Evolutionary conservation across 148 eudicot species (phyloP).

Genomic region (Rhododendron henanense): DNA sequence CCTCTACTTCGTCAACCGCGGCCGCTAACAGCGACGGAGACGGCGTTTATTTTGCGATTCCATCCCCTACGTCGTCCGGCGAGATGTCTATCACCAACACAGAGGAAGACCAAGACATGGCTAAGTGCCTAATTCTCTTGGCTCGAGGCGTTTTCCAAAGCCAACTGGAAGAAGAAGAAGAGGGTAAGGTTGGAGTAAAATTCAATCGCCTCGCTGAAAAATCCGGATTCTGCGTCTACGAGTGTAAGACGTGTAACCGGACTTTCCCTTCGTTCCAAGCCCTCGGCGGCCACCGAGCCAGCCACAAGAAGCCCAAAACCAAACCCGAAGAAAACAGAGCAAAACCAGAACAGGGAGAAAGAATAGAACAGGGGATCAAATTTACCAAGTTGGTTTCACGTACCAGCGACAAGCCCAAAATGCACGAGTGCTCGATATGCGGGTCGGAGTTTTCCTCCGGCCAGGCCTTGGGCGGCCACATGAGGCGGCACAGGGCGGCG

Average conservation of each 20-base stretch:
- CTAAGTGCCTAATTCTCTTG: conserved; percentile 60
- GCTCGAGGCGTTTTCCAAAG: conserved; percentile 34
- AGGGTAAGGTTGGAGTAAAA: background rate
- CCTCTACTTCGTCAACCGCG: conserved; percentile 19
- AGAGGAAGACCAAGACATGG: conserved; percentile 71
- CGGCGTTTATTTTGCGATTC: background rate
- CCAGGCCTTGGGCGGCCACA: conserved; percentile 92
- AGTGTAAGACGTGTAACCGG: conserved; percentile 77
- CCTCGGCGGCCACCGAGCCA: conserved; percentile 85
- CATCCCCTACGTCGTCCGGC: background rate
- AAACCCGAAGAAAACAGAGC: conserved; percentile 1
- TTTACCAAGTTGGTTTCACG: background rate
- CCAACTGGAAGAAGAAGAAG: background rate
- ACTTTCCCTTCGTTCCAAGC: conserved; percentile 81
- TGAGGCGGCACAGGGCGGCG: conserved; percentile 68
- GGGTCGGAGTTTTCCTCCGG: conserved; percentile 86
- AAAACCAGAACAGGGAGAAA: background rate
- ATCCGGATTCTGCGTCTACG: conserved; percentile 36
- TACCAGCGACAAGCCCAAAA: conserved; percentile 17
- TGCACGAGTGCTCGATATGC: conserved; percentile 86
- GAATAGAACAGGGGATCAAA: background rate
- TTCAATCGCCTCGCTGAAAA: conserved; percentile 1
- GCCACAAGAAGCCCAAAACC: conserved; percentile 72
- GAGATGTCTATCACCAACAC: background rate
- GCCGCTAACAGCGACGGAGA: background rate